Evolutionary conservation across 1,139 yeast genomes (phyloP).

Genomic region (Pichia sp.): DNA sequence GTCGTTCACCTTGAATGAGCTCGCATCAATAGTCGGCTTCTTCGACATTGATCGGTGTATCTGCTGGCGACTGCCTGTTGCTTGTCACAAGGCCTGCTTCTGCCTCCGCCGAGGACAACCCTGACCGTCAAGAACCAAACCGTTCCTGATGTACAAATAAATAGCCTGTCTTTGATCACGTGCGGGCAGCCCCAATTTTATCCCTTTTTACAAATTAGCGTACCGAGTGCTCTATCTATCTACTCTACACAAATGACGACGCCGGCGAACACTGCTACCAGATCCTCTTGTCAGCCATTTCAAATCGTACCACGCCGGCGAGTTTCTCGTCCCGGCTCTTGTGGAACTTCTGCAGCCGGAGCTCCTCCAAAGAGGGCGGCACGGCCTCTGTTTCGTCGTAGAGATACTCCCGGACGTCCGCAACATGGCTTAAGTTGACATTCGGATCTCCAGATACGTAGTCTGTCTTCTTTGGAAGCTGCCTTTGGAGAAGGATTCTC

Average conservation of each 20-base stretch:
- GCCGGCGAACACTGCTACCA: slow-evolving; percentile 46
- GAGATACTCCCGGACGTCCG: slow-evolving; percentile 35
- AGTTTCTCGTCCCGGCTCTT: slow-evolving; percentile 32
- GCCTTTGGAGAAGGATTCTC: slow-evolving; percentile 34
- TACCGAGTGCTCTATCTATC: too few species aligned
- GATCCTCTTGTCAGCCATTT: slow-evolving; percentile 82
- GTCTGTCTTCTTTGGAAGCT: slow-evolving; percentile 17
- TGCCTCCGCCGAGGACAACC: not conserved
- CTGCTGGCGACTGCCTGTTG: too few species aligned
- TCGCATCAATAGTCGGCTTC: slow-evolving; percentile 7
- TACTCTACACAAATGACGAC: too few species aligned
- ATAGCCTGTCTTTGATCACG: not conserved
- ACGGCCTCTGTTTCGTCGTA: slow-evolving; percentile 44
- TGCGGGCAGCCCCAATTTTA: not conserved
- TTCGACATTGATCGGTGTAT: slow-evolving; percentile 1
- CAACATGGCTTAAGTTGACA: slow-evolving; percentile 36
- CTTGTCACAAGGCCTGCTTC: too few species aligned
- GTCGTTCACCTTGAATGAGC: slow-evolving; percentile 15
- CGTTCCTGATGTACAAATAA: not conserved
- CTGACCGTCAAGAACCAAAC: not conserved
- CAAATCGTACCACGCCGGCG: slow-evolving; percentile 62
- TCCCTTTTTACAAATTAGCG: too few species aligned
- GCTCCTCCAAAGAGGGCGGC: slow-evolving; percentile 49
- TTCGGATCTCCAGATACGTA: slow-evolving; percentile 51
- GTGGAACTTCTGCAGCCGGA: slow-evolving; percentile 30